Evolutionary conservation across 1,284 basidiomycete genomes (phyloP).

Genomic region (Cutaneotrichosporon sp.): DNA sequence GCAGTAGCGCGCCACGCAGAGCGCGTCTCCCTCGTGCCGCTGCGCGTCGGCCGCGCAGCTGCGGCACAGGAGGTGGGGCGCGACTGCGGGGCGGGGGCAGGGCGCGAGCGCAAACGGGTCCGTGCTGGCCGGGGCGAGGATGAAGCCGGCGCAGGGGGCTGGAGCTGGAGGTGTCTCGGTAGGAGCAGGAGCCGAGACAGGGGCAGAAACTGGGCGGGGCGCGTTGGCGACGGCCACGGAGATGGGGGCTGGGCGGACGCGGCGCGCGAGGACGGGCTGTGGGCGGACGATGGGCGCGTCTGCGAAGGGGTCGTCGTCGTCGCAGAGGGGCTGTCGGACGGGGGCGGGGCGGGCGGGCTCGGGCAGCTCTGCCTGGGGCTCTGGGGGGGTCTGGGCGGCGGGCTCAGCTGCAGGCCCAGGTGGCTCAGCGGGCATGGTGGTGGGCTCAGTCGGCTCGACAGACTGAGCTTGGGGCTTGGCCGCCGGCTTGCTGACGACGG

Average conservation of each 20-base stretch:
- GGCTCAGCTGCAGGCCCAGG: too few species aligned
- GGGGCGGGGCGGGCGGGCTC: too few species aligned
- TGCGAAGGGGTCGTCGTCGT: neutral
- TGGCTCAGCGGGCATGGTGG: too few species aligned
- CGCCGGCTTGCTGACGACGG: neutral
- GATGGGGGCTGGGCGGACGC: neutral
- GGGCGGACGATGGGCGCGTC: neutral
- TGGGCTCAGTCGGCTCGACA: too few species aligned
- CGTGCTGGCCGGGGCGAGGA: neutral
- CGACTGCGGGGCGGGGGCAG: neutral
- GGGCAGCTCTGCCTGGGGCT: neutral
- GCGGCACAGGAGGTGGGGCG: neutral
- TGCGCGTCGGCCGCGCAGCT: neutral
- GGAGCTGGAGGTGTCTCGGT: too few species aligned
- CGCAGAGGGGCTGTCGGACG: neutral
- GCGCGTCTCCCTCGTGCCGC: too few species aligned
- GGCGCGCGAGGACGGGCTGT: neutral
- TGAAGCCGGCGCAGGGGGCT: neutral
- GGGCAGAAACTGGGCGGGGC: neutral
- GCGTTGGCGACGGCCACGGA: neutral
- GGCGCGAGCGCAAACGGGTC: conserved; percentile 4
- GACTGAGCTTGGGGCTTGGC: too few species aligned
- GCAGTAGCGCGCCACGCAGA: conserved; percentile 4
- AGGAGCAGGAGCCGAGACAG: neutral
- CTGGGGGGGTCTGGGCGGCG: too few species aligned